Evolutionary conservation across 2,329 filamentous ascomycete genomes (phyloP).

Genomic region (Fusarium luffae): DNA sequence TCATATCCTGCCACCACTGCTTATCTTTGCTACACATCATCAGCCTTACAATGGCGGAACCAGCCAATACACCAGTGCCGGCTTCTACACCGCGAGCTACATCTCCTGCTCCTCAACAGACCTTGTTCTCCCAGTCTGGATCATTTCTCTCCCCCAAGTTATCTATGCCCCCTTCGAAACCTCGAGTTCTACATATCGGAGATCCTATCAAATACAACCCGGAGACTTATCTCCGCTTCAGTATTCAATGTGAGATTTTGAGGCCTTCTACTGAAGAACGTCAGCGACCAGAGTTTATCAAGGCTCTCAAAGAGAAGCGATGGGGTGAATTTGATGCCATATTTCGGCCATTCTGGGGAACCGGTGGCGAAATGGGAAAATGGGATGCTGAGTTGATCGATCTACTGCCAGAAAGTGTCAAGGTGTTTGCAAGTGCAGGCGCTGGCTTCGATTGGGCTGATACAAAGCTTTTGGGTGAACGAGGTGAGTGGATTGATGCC

Average conservation of each 20-base stretch:
- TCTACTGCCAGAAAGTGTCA: constrained; percentile 65
- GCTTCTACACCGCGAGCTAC: constrained; percentile 57
- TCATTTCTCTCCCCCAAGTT: constrained; percentile 45
- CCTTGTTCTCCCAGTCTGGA: constrained; percentile 37
- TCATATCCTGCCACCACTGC: neutral
- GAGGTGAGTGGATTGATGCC: constrained; percentile 55
- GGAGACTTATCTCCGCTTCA: constrained; percentile 58
- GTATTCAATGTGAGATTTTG: constrained; percentile 59
- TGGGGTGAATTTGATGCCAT: constrained; percentile 68
- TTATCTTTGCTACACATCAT: neutral
- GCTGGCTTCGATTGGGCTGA: constrained; percentile 76
- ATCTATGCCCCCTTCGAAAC: constrained; percentile 48
- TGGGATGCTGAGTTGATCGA: constrained; percentile 71
- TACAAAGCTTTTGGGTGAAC: constrained; percentile 67
- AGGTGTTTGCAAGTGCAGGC: constrained; percentile 72
- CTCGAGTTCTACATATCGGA: constrained; percentile 79
- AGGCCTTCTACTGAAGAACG: constrained; percentile 63
- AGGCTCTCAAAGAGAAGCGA: constrained; percentile 60
- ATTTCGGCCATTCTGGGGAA: constrained; percentile 71
- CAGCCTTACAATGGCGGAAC: constrained; percentile 56
- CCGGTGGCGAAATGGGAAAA: constrained; percentile 72
- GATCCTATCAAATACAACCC: constrained; percentile 67
- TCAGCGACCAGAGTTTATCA: constrained; percentile 60
- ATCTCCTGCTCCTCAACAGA: constrained; percentile 51
- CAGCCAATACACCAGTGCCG: constrained; percentile 59